Evolutionary conservation across 2,329 filamentous ascomycete species (phyloP), one percentile per base, ranked within the genome.

Genomic region (Esteya vermicola): DNA sequence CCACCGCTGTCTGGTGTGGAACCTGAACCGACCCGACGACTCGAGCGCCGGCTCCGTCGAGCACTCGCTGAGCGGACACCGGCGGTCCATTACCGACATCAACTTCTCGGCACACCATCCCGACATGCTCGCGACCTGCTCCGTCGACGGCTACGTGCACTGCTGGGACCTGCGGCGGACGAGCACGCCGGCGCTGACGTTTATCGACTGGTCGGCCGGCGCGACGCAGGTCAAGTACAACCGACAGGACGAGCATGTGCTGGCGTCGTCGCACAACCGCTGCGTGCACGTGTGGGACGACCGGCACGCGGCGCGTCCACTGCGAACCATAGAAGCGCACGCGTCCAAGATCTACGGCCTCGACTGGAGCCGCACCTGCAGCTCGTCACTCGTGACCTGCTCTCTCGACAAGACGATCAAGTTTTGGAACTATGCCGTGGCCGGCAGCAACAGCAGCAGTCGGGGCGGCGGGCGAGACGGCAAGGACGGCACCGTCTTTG

Each of bases 221-320:
- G 88, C 86, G 10, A 93, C 88, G 1, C 89, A 95, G 56, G 88
- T 95, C 47, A 95, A 95, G 59, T 95, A 85, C 70, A 94, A 88
- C 54, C 75, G 88, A 21, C 83, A 89, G 54, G 78, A 93, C 51
- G 70, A 81, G n/a, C 76, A 91, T 53, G 77, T 94, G 22, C 65
- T 95, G 36, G 89, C 89, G 18, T 94, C 88, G 23, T 85, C 88
- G 10, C 89, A 95, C 60, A 86, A 94, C 58, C 78, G 79, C 36
- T 85, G 78, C 62, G 65, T 95, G 33, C 81, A 85, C 45, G 85
- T 95, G 38, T 95, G 88, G 88, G 88, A 95, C 57, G 78, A 83
- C 53, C 72, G 88, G 36, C 83, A 81, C 53, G 76, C 85, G 1
- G 80, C 81, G 4, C 70, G 76, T 43, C 86, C 88, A 6, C 61